Evolutionary conservation across 352 stramenopile genomes (phyloP), one percentile per base, ranked within the genome.

Genomic region (Globisporangium solare): DNA sequence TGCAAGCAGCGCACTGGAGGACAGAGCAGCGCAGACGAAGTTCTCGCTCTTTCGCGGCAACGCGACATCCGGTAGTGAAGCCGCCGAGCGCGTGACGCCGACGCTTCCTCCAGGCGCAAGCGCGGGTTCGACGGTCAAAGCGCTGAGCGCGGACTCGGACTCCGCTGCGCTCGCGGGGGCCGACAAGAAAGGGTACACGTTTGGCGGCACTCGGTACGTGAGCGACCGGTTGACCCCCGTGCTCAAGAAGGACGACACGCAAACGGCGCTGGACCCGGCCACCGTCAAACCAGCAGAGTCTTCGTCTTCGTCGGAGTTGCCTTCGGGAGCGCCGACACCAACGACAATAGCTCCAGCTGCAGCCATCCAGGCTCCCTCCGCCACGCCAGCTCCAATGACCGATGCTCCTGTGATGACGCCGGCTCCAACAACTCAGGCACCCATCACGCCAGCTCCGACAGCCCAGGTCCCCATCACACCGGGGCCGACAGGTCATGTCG

Each of bases 21-120:
- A 45, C 27, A 45, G 53, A 35, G 53, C 53, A 1, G 24, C 50
- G 43, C 53, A 59, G 43, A 59, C 53, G 1, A 51, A 39, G 13
- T 59, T 32, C 15, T 59, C 53, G 43, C 53, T 59, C 12, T 59
- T 53, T 20, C n/a, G 53, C n/a, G 53, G 53, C 31, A 59, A 59
- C 31, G 39, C 27, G 14, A 59, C 39, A 2, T 18, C 53, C 22
- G 39, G 27, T 1, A 35, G 5, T 35, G 27, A 10, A 7, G 27
- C 27, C 18, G 53, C 43, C 1, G 32, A 24, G 15, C 53, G 53
- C 20, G 18, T 52, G 42, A 59, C 53, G 13, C 53, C 53, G 6
- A 59, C 53, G 31, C 43, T 59, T 15, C 42, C 15, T 7, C 42
- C 53, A 18, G 31, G n/a, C 27, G 20, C 39, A 12, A 48, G 21